Evolutionary conservation across 2,329 filamentous ascomycete genomes (phyloP).

Genomic region (Colletotrichum gloeosporioides): DNA sequence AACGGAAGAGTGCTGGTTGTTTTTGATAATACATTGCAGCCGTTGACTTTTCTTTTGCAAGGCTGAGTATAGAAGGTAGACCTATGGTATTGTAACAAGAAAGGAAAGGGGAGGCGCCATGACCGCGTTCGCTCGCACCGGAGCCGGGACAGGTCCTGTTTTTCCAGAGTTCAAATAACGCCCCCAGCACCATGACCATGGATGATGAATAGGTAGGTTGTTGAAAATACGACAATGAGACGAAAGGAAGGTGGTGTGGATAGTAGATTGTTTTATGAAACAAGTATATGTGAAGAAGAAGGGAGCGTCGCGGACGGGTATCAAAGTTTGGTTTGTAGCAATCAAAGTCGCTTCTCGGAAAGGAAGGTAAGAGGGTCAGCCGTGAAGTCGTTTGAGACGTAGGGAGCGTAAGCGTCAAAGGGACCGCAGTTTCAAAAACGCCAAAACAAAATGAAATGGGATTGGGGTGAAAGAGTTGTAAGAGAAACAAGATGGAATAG

Average conservation of each 20-base stretch:
- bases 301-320: conserved; percentile 22
- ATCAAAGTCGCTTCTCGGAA: conserved; percentile 9
- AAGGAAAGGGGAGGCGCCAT: background rate
- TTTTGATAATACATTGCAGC: background rate
- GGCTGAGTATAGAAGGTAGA: background rate
- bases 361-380: conserved; percentile 17
- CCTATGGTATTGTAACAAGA: conserved; percentile 6
- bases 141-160: background rate
- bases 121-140: background rate
- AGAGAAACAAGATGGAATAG: background rate
- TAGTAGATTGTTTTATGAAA: background rate
- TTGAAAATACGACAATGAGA: background rate
- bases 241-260: background rate
- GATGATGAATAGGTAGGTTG: background rate
- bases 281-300: background rate
- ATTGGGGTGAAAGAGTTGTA: background rate
- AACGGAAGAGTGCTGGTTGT: background rate
- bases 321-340: conserved; percentile 6
- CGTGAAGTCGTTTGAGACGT: conserved; percentile 21
- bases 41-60: background rate
- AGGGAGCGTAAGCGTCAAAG: conserved; percentile 14
- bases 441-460: background rate
- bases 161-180: background rate
- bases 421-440: conserved; percentile 1
- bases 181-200: conserved; percentile 9